Evolutionary conservation across 1,139 yeast genomes (phyloP).

Genomic region (Kluyveromyces sp.): DNA sequence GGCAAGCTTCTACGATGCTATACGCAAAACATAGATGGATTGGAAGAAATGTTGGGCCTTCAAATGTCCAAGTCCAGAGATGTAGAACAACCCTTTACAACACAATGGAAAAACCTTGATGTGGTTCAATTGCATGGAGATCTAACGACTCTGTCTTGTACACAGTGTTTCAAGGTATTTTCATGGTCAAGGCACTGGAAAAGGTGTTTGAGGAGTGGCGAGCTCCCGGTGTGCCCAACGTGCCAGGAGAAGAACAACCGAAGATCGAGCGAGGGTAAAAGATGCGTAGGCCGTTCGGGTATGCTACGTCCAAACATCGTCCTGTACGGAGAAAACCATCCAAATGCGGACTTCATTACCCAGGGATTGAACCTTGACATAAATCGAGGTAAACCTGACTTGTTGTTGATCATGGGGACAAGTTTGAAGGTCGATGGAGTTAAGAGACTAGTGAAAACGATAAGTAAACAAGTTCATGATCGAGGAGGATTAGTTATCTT

Average conservation of each 20-base stretch:
- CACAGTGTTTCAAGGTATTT: conserved; percentile 52
- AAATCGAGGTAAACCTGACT: conserved; percentile 58
- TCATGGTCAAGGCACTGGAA: conserved; percentile 56
- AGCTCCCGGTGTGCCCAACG: conserved; percentile 47
- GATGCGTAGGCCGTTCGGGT: conserved; percentile 73
- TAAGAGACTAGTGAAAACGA: conserved; percentile 59
- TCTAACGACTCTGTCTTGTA: conserved; percentile 66
- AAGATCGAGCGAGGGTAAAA: conserved; percentile 52
- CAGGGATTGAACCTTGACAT: conserved; percentile 62
- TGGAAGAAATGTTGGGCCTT: conserved; percentile 33
- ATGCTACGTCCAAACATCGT: conserved; percentile 74
- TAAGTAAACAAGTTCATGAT: conserved; percentile 61
- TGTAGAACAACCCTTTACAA: conserved; percentile 13
- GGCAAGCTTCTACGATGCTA: conserved; percentile 75
- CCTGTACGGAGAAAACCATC: conserved; percentile 80
- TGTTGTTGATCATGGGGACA: conserved; percentile 78
- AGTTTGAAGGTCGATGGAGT: conserved; percentile 85
- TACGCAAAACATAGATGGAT: conserved; percentile 60
- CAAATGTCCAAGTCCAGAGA: conserved; percentile 21
- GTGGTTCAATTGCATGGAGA: conserved; percentile 92
- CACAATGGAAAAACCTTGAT: conserved; percentile 54
- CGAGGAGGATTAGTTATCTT: conserved; percentile 52
- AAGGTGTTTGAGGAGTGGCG: conserved; percentile 35
- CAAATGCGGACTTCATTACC: conserved; percentile 73
- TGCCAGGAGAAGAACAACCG: conserved; percentile 42